These are phyloP conservation scores for Cladophialophora psammophila DNA, from an alignment of 2,329 filamentous ascomycete genomes.

Conservation along the genomic window DNA sequence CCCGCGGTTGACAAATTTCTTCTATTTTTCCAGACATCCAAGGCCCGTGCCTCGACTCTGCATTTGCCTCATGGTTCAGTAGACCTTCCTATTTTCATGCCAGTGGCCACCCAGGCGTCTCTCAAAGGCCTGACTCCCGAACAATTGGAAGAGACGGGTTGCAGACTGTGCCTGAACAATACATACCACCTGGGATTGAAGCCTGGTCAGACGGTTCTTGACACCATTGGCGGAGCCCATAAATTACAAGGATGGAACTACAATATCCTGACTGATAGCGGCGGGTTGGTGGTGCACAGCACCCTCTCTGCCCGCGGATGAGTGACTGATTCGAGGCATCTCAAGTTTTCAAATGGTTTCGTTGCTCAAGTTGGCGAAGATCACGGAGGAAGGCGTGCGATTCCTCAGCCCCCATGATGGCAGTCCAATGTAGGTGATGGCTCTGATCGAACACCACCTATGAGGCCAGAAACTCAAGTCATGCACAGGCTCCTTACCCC, in stretches of 20 bases:
- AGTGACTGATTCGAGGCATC: constrained; percentile 40
- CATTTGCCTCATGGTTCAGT: constrained; percentile 91
- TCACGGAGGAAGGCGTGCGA: constrained; percentile 93
- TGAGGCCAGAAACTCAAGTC: constrained; percentile 1
- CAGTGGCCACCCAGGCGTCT: constrained; percentile 94
- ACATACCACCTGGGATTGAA: constrained; percentile 97
- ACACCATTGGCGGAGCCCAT: constrained; percentile 89
- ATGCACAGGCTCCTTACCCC: constrained; percentile 79
- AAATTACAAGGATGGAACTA: constrained; percentile 93
- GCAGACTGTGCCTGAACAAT: constrained; percentile 93
- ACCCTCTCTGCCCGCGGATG: constrained; percentile 8
- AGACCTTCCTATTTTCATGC: constrained; percentile 95
- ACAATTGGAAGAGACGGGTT: constrained; percentile 88
- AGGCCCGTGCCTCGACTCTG: constrained; percentile 87
- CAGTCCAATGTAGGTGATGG: constrained; percentile 73
- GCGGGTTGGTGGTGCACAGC: constrained; percentile 51
- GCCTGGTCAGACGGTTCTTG: constrained; percentile 87
- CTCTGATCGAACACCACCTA: neutral
- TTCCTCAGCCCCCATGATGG: constrained; percentile 98
- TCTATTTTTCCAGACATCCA: constrained; percentile 74
- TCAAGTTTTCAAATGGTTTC: constrained; percentile 98
- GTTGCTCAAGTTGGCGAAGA: constrained; percentile 86
- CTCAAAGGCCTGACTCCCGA: constrained; percentile 93
- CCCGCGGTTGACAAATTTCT: constrained; percentile 29
- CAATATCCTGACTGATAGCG: constrained; percentile 83